Base-by-base conservation (phyloP, 2,329 filamentous ascomycete genomes). In the Xylaria arbuscula region DNA sequence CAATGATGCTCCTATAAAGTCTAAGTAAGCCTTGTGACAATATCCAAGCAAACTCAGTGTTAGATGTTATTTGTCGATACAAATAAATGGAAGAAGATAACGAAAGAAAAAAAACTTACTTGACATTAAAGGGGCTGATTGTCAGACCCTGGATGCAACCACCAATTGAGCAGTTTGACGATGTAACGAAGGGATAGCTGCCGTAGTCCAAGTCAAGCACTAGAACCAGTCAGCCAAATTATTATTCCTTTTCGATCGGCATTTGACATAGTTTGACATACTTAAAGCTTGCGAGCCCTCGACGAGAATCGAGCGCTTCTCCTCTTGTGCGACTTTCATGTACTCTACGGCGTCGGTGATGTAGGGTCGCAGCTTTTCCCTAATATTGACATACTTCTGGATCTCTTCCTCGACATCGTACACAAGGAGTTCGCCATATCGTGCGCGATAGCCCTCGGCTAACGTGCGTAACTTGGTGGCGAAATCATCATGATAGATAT, bases 381-480 rank as follows among this genome's bases (percentile, higher is more conserved):
- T 85, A 77, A 89, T 89, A 42, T 83, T 82, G 76, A 87, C 84
- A 80, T 90, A 92, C 48, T 83, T 82, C 19, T 78, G 78, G 70
- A 93, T 85, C 81, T 94, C 92, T 53, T 89, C 88, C 72, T 93
- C 90, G 5, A 90, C 84, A 71, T 93, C 88, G 78, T 88, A 87
- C 72, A 88, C 77, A 58, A 92, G 80, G 28, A 92, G 80, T 71
- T 91, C 87, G 8, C 91, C 91, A 74, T 89, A 93, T 60, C 90
- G 85, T 81, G 90, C 89, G 81, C 88, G 85, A 80, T 86, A 91
- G 15, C 87, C 88, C 2, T 79, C 74, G 5, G 86, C 89, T 53
- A 94, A 80, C 32, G 83, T 81, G 48, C 89, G 85, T 50, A 93
- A 80, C 78, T 91, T 91, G 38, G 78, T 75, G 80, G 92, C 90